Percentiles rank a stretch among this genome's conserved stretches.
Evolutionary conservation across 441 rosid species (phyloP).

Genomic region (Pelargonium fulgidum): DNA sequence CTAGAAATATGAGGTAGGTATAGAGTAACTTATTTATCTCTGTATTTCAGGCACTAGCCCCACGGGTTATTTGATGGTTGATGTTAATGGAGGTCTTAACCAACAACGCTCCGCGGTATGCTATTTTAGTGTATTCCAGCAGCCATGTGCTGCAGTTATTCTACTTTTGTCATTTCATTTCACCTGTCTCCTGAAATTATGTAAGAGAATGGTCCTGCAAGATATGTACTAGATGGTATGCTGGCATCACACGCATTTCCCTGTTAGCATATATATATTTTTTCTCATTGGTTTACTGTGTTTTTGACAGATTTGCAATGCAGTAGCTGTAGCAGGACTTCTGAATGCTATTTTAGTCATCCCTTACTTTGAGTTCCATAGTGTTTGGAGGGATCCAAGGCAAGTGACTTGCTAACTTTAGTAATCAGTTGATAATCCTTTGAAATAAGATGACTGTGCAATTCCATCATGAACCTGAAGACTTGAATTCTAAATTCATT

Average conservation of each 20-base stretch:
- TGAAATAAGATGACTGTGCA: background rate
- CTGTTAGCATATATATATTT: background rate
- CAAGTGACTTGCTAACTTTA: conserved; percentile 18
- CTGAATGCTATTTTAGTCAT: conserved; percentile 74
- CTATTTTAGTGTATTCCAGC: conserved; percentile 1
- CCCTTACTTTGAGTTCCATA: conserved; percentile 67
- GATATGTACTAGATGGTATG: conserved; percentile 3
- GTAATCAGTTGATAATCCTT: background rate
- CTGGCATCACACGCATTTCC: background rate
- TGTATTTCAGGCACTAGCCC: conserved; percentile 48
- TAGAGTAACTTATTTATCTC: conserved; percentile 10
- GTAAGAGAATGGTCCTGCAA: background rate
- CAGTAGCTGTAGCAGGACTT: conserved; percentile 92
- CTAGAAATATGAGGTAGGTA: background rate
- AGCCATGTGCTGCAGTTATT: conserved; percentile 6
- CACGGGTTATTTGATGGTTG: conserved; percentile 67
- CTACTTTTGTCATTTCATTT: background rate
- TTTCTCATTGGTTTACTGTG: conserved; percentile 7
- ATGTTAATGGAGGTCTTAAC: conserved; percentile 94
- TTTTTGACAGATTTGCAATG: conserved; percentile 69
- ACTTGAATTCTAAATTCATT: conserved; percentile 5
- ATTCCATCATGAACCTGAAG: conserved; percentile 7
- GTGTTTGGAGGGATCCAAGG: conserved; percentile 94
- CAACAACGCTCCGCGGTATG: conserved; percentile 94
- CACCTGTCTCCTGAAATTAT: background rate